These are phyloP conservation scores for Candida labiduridarum DNA, from an alignment of 1,139 yeast genomes.

Conservation along the genomic window DNA sequence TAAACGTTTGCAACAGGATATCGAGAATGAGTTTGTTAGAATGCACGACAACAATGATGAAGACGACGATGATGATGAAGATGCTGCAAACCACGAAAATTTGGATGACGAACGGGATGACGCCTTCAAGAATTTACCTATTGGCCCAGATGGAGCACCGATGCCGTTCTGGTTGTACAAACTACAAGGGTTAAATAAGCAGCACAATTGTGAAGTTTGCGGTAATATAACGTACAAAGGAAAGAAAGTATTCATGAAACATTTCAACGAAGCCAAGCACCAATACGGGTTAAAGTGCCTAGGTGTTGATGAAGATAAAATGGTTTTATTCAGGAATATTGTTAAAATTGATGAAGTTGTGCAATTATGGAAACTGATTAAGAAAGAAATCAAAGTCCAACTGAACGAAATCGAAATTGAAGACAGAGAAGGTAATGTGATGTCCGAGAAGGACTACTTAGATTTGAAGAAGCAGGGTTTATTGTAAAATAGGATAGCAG, in stretches of 20 bases:
- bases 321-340: constrained; percentile 62
- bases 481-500: constrained; percentile 22
- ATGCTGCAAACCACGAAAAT: constrained; percentile 19
- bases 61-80: constrained; percentile 29
- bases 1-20: constrained; percentile 13
- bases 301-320: constrained; percentile 57
- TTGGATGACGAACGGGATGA: constrained; percentile 24
- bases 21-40: constrained; percentile 21
- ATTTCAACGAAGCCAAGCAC: constrained; percentile 72
- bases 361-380: constrained; percentile 53
- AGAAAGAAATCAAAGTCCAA: constrained; percentile 37
- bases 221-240: constrained; percentile 80
- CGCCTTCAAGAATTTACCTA: constrained; percentile 57
- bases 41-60: constrained; percentile 38
- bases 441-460: constrained; percentile 78
- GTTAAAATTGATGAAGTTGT: constrained; percentile 69
- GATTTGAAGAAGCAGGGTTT: constrained; percentile 88
- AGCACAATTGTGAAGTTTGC: constrained; percentile 83
- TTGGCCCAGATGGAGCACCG: constrained; percentile 89
- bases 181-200: constrained; percentile 78
- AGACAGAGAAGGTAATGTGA: constrained; percentile 90
- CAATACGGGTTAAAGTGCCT: constrained; percentile 71
- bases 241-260: constrained; percentile 67
- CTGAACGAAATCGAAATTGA: constrained; percentile 66
- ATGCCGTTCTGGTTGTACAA: constrained; percentile 94